Evolutionary conservation across 805 yeast species (phyloP).

Genomic region (Grigorovia transvaalensis): DNA sequence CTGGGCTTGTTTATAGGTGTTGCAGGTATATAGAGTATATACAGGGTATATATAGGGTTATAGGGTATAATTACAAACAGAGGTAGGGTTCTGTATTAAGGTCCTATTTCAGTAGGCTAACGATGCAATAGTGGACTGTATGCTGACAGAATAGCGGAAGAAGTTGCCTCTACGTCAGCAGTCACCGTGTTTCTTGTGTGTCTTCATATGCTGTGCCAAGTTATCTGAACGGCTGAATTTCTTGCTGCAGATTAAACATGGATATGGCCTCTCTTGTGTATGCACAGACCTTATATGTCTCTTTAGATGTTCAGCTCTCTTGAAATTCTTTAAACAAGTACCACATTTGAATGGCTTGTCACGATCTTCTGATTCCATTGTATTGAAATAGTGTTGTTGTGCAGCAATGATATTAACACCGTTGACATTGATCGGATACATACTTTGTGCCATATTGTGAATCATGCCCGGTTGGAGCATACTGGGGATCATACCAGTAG

Average conservation of each 20-base stretch:
- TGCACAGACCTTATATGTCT: constrained; percentile 61
- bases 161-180: too few species aligned
- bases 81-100: not conserved
- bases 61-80: not conserved
- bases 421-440: not conserved
- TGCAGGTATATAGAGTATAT: not conserved
- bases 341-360: constrained; percentile 32
- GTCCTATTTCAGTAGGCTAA: too few species aligned
- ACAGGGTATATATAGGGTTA: too few species aligned
- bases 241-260: constrained; percentile 47
- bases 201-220: constrained; percentile 52
- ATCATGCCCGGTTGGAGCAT: not conserved
- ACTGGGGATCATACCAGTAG: not conserved
- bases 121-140: not conserved
- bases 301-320: constrained; percentile 56
- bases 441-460: not conserved
- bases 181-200: constrained; percentile 33
- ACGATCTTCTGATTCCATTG: constrained; percentile 12
- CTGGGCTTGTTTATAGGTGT: not conserved
- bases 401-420: not conserved
- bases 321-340: constrained; percentile 36
- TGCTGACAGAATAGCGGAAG: not conserved
- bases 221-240: constrained; percentile 60
- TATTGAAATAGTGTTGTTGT: not conserved
- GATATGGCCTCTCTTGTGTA: constrained; percentile 47